A percentile compares a stretch with the other conserved stretches of the same genome.
Conservation (phyloP, 2,329 filamentous ascomycete species). For the Raffaelea ambrosiae region DNA sequence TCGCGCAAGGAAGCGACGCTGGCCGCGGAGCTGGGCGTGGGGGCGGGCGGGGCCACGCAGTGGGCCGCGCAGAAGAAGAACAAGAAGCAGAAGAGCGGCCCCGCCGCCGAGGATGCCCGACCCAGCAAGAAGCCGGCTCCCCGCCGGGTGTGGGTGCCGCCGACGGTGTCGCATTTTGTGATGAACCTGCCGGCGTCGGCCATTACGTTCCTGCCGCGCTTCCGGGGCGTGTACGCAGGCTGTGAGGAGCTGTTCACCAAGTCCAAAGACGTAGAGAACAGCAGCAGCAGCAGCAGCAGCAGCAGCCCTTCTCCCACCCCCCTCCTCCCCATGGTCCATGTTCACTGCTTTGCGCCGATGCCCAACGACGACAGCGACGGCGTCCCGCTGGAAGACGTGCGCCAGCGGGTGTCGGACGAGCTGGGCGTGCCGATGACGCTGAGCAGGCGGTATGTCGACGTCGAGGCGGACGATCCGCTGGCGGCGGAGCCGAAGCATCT, state of each 20-base stretch:
- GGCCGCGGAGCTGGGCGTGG: not conserved
- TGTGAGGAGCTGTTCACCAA: slow-evolving; percentile 55
- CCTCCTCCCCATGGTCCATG: slow-evolving; percentile 74
- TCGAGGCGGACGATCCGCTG: slow-evolving; percentile 25
- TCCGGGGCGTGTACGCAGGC: slow-evolving; percentile 72
- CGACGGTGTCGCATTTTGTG: slow-evolving; percentile 82
- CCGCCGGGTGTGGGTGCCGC: slow-evolving; percentile 47
- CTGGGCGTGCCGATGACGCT: slow-evolving; percentile 49
- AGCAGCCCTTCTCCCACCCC: not conserved
- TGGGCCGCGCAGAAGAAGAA: slow-evolving; percentile 12
- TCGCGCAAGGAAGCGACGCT: not conserved
- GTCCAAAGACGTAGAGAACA: not conserved
- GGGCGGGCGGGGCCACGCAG: slow-evolving; percentile 11
- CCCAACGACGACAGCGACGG: slow-evolving; percentile 62
- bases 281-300: not conserved
- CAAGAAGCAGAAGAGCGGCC: not conserved
- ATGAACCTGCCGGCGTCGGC: slow-evolving; percentile 96
- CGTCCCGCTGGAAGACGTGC: slow-evolving; percentile 47
- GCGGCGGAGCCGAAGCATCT: slow-evolving; percentile 22
- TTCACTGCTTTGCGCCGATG: slow-evolving; percentile 78
- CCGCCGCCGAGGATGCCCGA: not conserved
- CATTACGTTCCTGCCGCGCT: slow-evolving; percentile 68
- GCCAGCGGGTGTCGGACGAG: slow-evolving; percentile 54
- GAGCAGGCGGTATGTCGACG: slow-evolving; percentile 25
- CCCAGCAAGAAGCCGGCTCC: slow-evolving; percentile 7